These are phyloP conservation scores for Penicillium sp. DNA, from an alignment of 2,329 filamentous ascomycete species.

Conservation along the genomic window DNA sequence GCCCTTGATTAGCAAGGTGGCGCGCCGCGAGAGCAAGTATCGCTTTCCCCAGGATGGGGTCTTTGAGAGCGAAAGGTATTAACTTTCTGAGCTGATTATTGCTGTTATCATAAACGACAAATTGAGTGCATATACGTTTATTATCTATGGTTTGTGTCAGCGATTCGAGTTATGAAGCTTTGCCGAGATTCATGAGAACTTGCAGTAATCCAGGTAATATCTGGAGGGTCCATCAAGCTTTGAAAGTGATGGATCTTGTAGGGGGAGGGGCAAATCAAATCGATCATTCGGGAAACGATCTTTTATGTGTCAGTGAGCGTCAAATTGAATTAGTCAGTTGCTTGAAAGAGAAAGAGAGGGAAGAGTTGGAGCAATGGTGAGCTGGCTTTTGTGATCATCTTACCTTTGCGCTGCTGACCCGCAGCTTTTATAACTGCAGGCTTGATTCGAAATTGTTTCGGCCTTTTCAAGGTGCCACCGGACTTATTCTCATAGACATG, in stretches of 20 bases:
- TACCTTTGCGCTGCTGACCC: not conserved
- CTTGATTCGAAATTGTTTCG: not conserved
- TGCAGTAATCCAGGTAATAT: slow-evolving; percentile 39
- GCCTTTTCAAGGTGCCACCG: not conserved
- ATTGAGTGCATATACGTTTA: slow-evolving; percentile 36
- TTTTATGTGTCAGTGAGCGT: not conserved
- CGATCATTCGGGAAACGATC: not conserved
- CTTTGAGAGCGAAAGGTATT: not conserved
- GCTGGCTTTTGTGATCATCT: not conserved
- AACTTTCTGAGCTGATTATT: slow-evolving; percentile 7
- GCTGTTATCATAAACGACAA: slow-evolving; percentile 16
- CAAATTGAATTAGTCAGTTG: not conserved
- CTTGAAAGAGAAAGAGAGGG: not conserved
- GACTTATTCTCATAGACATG: slow-evolving; percentile 11
- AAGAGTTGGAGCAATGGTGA: not conserved
- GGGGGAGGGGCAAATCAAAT: slow-evolving; percentile 6
- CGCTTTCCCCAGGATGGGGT: not conserved
- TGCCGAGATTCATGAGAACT: not conserved
- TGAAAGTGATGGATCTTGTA: slow-evolving; percentile 16
- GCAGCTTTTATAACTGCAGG: not conserved
- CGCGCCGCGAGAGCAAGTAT: not conserved
- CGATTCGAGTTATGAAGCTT: not conserved
- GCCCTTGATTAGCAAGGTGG: not conserved
- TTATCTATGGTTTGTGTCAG: slow-evolving; percentile 26
- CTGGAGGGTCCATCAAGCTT: slow-evolving; percentile 11